Evolutionary conservation across 805 yeast species (phyloP).

Genomic region (Kodamaea kaohsiungensis): DNA sequence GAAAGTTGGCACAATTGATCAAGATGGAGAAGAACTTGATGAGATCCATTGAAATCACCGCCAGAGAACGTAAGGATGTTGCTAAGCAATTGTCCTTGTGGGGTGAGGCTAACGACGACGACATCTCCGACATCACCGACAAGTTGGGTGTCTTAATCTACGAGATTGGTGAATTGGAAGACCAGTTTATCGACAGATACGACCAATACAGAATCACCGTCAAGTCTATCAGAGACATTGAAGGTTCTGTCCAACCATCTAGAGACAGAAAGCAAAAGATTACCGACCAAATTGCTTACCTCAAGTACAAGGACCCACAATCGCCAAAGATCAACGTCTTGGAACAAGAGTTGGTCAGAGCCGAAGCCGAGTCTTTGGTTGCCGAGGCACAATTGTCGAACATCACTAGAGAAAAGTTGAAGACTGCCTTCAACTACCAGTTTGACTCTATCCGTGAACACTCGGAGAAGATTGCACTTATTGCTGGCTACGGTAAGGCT

Average conservation of each 20-base stretch:
- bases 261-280: slow-evolving; percentile 97
- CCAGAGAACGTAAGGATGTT: slow-evolving; percentile 91
- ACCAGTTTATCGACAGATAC: slow-evolving; percentile 96
- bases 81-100: slow-evolving; percentile 96
- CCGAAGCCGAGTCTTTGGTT: slow-evolving; percentile 97
- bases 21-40: slow-evolving; percentile 96
- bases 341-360: slow-evolving; percentile 98
- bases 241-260: slow-evolving; percentile 96
- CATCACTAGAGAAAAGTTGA: slow-evolving; percentile 96
- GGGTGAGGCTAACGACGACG: slow-evolving; percentile 99
- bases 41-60: slow-evolving; percentile 90
- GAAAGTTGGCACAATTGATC: slow-evolving; percentile 87
- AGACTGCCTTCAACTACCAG: slow-evolving; percentile 96
- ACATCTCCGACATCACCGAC: slow-evolving; percentile 94
- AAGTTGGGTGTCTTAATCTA: slow-evolving; percentile 93
- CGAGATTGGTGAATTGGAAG: slow-evolving; percentile 98
- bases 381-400: slow-evolving; percentile 99
- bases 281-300: slow-evolving; percentile 95
- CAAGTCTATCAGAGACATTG: slow-evolving; percentile 93
- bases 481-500: slow-evolving; percentile 99
- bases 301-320: slow-evolving; percentile 97
- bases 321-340: slow-evolving; percentile 92
- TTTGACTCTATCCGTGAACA: slow-evolving; percentile 94
- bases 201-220: slow-evolving; percentile 96
- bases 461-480: slow-evolving; percentile 93